A percentile compares a stretch with the other conserved stretches of the same genome.
These are phyloP conservation scores for Lactarius sp. DNA, from an alignment of 768 basidiomycete genomes.

Conservation along the genomic window DNA sequence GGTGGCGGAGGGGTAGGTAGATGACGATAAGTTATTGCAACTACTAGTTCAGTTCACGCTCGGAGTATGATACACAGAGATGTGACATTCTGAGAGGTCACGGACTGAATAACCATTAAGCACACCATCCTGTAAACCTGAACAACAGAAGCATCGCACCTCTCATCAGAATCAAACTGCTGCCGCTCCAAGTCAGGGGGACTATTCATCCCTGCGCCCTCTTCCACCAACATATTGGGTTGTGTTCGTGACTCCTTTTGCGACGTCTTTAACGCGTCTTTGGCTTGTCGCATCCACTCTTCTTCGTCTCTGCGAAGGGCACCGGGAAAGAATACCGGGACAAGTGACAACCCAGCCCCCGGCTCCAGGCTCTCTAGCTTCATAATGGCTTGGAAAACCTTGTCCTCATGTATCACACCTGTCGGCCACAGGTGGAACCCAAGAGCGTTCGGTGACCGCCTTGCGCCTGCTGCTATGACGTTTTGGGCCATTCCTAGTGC, in stretches of 20 bases:
- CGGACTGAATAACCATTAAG: neutral
- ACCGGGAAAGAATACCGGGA: conserved; percentile 26
- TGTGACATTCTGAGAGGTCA: neutral
- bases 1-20: no score
- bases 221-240: neutral
- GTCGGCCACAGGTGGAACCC: conserved; percentile 27
- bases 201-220: neutral
- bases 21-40: no score
- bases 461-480: conserved; percentile 27
- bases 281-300: neutral
- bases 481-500: conserved; percentile 31
- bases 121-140: neutral
- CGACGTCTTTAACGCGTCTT: neutral
- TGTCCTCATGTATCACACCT: conserved; percentile 16
- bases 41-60: neutral
- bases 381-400: conserved; percentile 25
- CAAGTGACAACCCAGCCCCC: conserved; percentile 24
- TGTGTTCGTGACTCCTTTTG: neutral
- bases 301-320: conserved; percentile 23
- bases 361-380: conserved; percentile 17
- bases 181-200: neutral
- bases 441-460: conserved; percentile 25
- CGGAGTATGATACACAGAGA: neutral
- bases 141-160: neutral
- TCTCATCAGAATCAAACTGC: neutral